phyloP scores from a whole-genome alignment of 2,329 filamentous ascomycete genomes.

The Celoporthe dispersa region DNA sequence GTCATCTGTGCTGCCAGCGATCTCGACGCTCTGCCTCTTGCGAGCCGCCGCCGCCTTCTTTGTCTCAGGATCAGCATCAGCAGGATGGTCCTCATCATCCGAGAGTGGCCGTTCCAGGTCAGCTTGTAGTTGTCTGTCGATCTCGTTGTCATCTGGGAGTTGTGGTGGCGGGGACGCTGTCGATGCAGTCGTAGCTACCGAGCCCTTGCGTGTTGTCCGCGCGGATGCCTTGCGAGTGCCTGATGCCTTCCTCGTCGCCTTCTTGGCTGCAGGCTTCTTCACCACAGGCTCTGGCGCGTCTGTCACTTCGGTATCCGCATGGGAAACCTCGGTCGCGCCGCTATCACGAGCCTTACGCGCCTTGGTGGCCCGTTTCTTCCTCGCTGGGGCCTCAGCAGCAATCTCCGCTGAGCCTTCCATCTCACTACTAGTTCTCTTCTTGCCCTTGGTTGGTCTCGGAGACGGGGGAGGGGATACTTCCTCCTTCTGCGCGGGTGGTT shows the following conservation, averaged over 20 bases:
- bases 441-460: slow-evolving; percentile 54
- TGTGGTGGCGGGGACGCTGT: slow-evolving; percentile 43
- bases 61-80: slow-evolving; percentile 51
- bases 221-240: slow-evolving; percentile 51
- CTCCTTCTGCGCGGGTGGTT: slow-evolving; percentile 34
- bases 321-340: slow-evolving; percentile 46
- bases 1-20: slow-evolving; percentile 29
- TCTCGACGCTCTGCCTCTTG: slow-evolving; percentile 37
- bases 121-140: slow-evolving; percentile 68
- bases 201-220: slow-evolving; percentile 36
- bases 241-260: slow-evolving; percentile 49
- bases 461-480: slow-evolving; percentile 40
- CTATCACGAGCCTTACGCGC: slow-evolving; percentile 55
- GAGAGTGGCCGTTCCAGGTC: slow-evolving; percentile 63
- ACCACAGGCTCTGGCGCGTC: slow-evolving; percentile 40
- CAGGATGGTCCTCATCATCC: slow-evolving; percentile 53
- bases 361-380: slow-evolving; percentile 63
- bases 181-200: slow-evolving; percentile 51
- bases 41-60: slow-evolving; percentile 39
- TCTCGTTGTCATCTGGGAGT: slow-evolving; percentile 66
- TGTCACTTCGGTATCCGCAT: slow-evolving; percentile 46
- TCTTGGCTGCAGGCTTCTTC: slow-evolving; percentile 42
- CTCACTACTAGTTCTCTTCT: slow-evolving; percentile 67
- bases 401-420: slow-evolving; percentile 53
- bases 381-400: slow-evolving; percentile 52